Evolutionary conservation across 2,329 filamentous ascomycete genomes (phyloP).

Genomic region (Scleromitrula shiraiana): DNA sequence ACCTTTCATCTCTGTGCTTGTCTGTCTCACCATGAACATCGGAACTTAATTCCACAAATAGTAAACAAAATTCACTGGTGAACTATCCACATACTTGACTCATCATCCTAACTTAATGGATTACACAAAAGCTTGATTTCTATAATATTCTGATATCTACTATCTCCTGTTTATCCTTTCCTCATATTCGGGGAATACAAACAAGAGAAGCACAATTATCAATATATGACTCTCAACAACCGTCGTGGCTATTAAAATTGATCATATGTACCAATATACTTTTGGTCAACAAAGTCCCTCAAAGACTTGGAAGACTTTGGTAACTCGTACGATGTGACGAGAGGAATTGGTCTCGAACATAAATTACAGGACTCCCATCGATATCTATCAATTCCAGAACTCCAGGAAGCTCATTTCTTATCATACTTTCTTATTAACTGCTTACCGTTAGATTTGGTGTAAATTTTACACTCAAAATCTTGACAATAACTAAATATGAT

Average conservation of each 20-base stretch:
- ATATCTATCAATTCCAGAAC: background rate
- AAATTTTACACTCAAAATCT: background rate
- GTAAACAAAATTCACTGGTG: background rate
- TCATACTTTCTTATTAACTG: background rate
- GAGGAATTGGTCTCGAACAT: conserved; percentile 1
- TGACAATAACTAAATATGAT: background rate
- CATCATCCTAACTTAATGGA: no score
- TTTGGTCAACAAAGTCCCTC: background rate
- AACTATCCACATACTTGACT: no score
- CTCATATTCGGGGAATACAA: conserved; percentile 3
- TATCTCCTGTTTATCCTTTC: background rate
- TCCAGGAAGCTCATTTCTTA: background rate
- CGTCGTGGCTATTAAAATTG: background rate
- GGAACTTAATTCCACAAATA: background rate
- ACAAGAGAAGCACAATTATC: background rate
- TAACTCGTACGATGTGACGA: conserved; percentile 6
- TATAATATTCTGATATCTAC: background rate
- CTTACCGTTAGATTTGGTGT: background rate
- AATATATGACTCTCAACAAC: background rate
- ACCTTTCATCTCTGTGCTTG: no score
- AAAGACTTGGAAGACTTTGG: background rate
- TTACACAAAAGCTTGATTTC: background rate
- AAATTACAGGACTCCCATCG: conserved; percentile 2
- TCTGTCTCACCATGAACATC: background rate
- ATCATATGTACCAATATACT: background rate